Conservation (phyloP, 2,329 filamentous ascomycete species). For the Pyrenophora teres region DNA sequence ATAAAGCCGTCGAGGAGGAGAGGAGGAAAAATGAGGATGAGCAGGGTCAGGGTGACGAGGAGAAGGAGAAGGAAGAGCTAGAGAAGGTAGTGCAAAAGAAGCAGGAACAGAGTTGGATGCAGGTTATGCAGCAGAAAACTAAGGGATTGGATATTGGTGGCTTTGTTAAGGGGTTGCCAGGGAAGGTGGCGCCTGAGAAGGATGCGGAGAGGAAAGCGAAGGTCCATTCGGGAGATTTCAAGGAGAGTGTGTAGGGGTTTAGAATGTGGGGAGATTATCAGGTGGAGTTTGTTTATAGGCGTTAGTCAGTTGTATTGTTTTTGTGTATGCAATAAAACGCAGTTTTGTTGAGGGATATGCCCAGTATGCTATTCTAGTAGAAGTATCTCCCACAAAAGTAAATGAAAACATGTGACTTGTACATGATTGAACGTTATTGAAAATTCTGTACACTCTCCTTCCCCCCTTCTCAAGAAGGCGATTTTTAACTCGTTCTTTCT, state of each 20-base stretch:
- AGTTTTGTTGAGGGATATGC: too few species aligned
- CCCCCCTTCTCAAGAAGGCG: too few species aligned
- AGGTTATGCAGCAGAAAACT: conserved; percentile 51
- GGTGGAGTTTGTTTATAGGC: too few species aligned
- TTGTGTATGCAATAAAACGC: too few species aligned
- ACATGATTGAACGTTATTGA: too few species aligned
- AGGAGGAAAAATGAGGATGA: conserved; percentile 37
- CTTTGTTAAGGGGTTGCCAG: conserved; percentile 7
- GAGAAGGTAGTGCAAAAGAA: conserved; percentile 51
- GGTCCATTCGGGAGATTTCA: not conserved
- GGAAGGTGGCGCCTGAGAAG: not conserved
- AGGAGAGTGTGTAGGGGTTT: not conserved
- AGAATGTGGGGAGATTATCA: too few species aligned
- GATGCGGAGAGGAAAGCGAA: conserved; percentile 2
- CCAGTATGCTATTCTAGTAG: too few species aligned
- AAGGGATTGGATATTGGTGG: conserved; percentile 28
- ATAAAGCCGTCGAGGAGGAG: conserved; percentile 49
- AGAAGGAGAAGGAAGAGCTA: conserved; percentile 45
- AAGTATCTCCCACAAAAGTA: too few species aligned
- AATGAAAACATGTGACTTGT: too few species aligned
- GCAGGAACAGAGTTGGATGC: conserved; percentile 52
- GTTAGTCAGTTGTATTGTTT: too few species aligned
- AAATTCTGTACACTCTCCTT: too few species aligned
- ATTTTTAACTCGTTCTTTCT: too few species aligned
- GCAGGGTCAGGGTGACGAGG: conserved; percentile 24